These are phyloP conservation scores for Excoecaria agallocha DNA, from an alignment of 345 rosid species.

Conservation along the genomic window DNA sequence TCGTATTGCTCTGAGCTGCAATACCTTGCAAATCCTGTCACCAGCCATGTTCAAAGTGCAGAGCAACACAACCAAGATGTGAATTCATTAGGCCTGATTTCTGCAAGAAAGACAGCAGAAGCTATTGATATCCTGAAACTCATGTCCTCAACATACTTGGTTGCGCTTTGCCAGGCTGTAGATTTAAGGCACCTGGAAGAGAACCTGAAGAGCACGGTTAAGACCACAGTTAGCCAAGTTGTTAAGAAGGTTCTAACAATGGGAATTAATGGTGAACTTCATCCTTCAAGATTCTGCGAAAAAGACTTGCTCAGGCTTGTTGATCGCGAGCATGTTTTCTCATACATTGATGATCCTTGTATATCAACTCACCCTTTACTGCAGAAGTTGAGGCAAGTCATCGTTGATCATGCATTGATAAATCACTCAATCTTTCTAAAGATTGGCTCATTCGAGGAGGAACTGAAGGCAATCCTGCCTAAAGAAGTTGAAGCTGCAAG, in stretches of 20 bases:
- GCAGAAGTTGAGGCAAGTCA: slow-evolving; percentile 58
- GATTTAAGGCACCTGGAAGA: slow-evolving; percentile 76
- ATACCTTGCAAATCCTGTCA: slow-evolving; percentile 68
- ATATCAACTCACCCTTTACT: slow-evolving; percentile 56
- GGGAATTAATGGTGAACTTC: slow-evolving; percentile 60
- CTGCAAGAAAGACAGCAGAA: slow-evolving; percentile 59
- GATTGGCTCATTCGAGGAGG: slow-evolving; percentile 60
- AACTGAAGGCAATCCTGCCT: slow-evolving; percentile 47
- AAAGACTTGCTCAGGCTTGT: slow-evolving; percentile 57
- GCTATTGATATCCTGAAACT: slow-evolving; percentile 64
- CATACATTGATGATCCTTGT: slow-evolving; percentile 70
- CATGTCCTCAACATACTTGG: slow-evolving; percentile 65
- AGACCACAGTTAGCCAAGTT: slow-evolving; percentile 52
- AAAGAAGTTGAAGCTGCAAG: slow-evolving; percentile 61
- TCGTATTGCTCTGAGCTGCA: slow-evolving; percentile 77
- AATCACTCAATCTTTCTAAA: slow-evolving; percentile 65
- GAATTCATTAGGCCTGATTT: slow-evolving; percentile 61
- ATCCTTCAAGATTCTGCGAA: slow-evolving; percentile 62
- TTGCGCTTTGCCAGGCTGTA: slow-evolving; percentile 67
- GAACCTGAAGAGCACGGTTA: slow-evolving; percentile 52
- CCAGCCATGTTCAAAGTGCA: slow-evolving; percentile 71
- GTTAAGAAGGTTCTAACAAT: slow-evolving; percentile 48
- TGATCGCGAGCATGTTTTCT: slow-evolving; percentile 49
- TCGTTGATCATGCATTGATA: slow-evolving; percentile 58
- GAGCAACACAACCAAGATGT: slow-evolving; percentile 87